These are phyloP conservation scores for Fusarium keratoplasticum DNA, from an alignment of 2,329 filamentous ascomycete species.

Conservation along the genomic window DNA sequence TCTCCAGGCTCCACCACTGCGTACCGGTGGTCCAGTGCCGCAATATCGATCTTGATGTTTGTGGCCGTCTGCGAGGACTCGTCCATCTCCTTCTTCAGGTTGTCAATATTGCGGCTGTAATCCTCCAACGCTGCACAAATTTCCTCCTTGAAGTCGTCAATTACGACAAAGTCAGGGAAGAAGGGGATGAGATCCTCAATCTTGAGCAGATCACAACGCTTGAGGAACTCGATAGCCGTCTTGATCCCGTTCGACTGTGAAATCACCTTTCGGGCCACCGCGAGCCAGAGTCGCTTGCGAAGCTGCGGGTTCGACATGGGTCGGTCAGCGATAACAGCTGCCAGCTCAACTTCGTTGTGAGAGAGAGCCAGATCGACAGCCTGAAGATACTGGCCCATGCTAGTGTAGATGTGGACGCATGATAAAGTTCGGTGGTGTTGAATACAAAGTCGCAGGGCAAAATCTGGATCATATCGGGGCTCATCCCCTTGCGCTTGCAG, in stretches of 20 bases:
- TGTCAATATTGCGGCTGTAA: constrained; percentile 91
- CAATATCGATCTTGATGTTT: constrained; percentile 92
- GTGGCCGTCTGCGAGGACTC: constrained; percentile 88
- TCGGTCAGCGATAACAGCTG: constrained; percentile 87
- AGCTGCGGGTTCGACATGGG: constrained; percentile 82
- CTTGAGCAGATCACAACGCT: constrained; percentile 88
- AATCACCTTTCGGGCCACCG: constrained; percentile 95
- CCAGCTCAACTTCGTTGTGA: constrained; percentile 89
- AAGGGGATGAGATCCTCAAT: constrained; percentile 98
- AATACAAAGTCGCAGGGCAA: constrained; percentile 94
- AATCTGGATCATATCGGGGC: constrained; percentile 92
- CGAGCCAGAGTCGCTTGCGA: constrained; percentile 94
- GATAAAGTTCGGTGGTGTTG: constrained; percentile 92
- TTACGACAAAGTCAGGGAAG: constrained; percentile 98
- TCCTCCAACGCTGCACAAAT: constrained; percentile 95
- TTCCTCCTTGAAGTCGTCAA: constrained; percentile 99
- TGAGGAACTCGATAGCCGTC: constrained; percentile 91
- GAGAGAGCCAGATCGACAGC: constrained; percentile 93
- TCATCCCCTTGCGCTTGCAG: constrained; percentile 90
- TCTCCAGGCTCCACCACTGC: constrained; percentile 97
- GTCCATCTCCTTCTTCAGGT: constrained; percentile 93
- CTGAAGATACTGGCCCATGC: constrained; percentile 93
- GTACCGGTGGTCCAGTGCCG: constrained; percentile 86
- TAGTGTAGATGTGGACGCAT: constrained; percentile 96
- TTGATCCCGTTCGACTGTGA: constrained; percentile 88